Base-by-base conservation (phyloP, 1,284 basidiomycete species). In the Trichosporon asahii region DNA sequence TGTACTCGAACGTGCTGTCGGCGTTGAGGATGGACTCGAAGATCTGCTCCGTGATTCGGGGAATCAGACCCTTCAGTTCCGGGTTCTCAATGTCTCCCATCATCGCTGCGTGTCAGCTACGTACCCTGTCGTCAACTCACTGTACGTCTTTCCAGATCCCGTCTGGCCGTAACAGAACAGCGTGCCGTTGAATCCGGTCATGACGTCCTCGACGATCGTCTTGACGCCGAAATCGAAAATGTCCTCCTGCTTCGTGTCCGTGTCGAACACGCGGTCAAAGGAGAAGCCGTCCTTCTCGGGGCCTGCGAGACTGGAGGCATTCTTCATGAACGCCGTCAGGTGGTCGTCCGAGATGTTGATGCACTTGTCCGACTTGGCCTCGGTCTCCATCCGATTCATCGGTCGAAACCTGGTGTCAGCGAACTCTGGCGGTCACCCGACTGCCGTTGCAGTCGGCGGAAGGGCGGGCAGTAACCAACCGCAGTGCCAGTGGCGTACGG, bases 101-200 rank as follows among this genome's bases (percentile, higher is more conserved):
- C 66, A 67, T 68, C 33, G 65, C 68, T 69, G 33, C 2, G 9
- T 18, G 64, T 68, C 64, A 68, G 64, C 23, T 31, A 21, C 60
- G 4, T 23, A 1, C 21, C 33, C 14, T 8, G 7, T 21, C 9
- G 23, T 12, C 1, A 65, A 75, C 80, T 77, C 66, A 81, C 83
- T 84, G 83, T 95, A 96, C 7, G 93, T 95, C 86, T 95, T 95
- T 80, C 95, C 94, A 81, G 93, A 94, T 78, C 97, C 97, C 25
- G 98, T 99, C 84, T 99, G 97, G 70, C 97, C 97, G 83, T 99
- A 99, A 63, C 97, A 97, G 83, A 99, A 99, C 44, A 98, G 90
- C 0, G 95, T 98, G 18, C 96, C 96, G 78, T 99, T 99, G 86
- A 99, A 99, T 15, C 97, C 97, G 84, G 95, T 92, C 82, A 99